Conservation (phyloP, 345 rosid genomes). For the Melaleuca alternifolia region DNA sequence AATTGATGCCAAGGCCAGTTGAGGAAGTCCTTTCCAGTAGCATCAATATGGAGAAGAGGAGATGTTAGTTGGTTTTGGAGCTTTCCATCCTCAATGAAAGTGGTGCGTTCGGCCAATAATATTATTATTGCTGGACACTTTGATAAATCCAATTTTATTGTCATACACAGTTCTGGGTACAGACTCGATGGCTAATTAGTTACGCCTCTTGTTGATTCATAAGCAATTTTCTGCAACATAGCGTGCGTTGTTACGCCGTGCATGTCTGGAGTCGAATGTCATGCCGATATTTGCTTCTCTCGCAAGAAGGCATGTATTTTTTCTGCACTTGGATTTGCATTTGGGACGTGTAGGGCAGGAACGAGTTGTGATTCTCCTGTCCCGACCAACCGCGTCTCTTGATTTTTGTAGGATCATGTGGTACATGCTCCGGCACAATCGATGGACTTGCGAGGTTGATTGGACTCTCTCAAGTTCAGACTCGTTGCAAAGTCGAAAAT, state of each 20-base stretch:
- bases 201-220: background rate
- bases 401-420: background rate
- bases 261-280: background rate
- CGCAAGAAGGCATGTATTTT: background rate
- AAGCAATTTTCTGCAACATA: background rate
- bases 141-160: background rate
- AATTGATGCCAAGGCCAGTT: conserved; percentile 42
- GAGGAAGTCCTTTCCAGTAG: background rate
- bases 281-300: background rate
- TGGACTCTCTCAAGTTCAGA: background rate
- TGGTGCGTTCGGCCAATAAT: background rate
- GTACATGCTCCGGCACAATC: background rate
- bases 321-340: background rate
- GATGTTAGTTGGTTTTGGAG: background rate
- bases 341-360: background rate
- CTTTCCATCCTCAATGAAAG: background rate
- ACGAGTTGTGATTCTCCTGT: background rate
- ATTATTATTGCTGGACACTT: background rate
- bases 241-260: background rate
- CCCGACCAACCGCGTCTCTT: background rate
- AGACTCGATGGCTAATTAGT: background rate
- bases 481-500: background rate
- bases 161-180: background rate
- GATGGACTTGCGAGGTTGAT: background rate
- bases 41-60: background rate